Conservation (phyloP, 805 yeast genomes). For the Saccharomycopsis sp. region DNA sequence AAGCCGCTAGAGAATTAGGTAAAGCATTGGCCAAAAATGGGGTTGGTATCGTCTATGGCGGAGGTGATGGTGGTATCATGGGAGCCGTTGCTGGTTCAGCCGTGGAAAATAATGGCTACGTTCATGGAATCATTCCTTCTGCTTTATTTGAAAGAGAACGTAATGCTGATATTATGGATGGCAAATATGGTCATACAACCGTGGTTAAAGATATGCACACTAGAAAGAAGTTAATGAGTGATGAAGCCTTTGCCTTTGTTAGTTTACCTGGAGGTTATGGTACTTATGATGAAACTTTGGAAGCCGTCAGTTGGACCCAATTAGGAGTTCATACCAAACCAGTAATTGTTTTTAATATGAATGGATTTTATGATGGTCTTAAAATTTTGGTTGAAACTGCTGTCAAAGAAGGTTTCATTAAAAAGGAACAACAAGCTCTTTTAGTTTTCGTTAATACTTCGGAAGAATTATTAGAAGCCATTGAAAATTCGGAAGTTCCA, state of each 20-base stretch:
- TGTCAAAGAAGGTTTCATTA: constrained; percentile 56
- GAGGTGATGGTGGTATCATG: constrained; percentile 65
- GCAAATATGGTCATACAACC: constrained; percentile 63
- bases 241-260: constrained; percentile 75
- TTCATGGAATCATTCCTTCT: constrained; percentile 80
- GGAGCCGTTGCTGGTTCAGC: constrained; percentile 63
- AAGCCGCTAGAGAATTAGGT: constrained; percentile 53
- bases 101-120: constrained; percentile 49
- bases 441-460: constrained; percentile 58
- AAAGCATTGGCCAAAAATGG: constrained; percentile 39
- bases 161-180: constrained; percentile 27
- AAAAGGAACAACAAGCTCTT: constrained; percentile 54
- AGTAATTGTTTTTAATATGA: constrained; percentile 62
- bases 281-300: constrained; percentile 82
- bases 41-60: constrained; percentile 82
- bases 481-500: constrained; percentile 43
- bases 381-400: constrained; percentile 51
- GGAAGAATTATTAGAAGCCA: constrained; percentile 54
- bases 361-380: constrained; percentile 72
- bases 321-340: constrained; percentile 80
- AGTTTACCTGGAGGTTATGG: constrained; percentile 94
- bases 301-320: constrained; percentile 85
- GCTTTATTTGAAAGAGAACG: constrained; percentile 71
- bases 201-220: constrained; percentile 86
- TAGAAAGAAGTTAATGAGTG: constrained; percentile 77